Evolutionary conservation across 1,284 basidiomycete species (phyloP).

Genomic region (Apiotrichum domesticum): DNA sequence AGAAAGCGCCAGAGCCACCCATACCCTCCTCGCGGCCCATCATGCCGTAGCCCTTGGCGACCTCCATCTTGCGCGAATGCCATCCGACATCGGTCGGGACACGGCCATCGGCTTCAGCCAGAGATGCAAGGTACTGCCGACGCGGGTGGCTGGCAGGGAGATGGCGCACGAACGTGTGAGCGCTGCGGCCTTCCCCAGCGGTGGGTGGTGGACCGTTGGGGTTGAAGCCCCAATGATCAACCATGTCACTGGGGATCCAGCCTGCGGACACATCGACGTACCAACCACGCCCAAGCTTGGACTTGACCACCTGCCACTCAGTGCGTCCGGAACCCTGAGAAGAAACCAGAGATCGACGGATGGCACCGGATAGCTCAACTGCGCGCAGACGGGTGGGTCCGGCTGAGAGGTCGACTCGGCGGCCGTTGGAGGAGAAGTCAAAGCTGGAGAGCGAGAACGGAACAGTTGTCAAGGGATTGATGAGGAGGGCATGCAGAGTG

Average conservation of each 20-base stretch:
- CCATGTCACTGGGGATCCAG: constrained; percentile 53
- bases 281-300: constrained; percentile 92
- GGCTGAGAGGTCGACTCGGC: constrained; percentile 40
- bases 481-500: constrained; percentile 54
- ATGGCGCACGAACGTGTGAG: constrained; percentile 34
- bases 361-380: constrained; percentile 72
- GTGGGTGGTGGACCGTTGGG: not conserved
- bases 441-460: constrained; percentile 57
- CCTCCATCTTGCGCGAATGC: constrained; percentile 97
- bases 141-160: constrained; percentile 55
- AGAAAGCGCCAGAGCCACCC: constrained; percentile 88
- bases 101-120: constrained; percentile 79
- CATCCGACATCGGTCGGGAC: constrained; percentile 86
- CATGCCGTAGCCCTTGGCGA: constrained; percentile 82
- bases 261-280: constrained; percentile 83
- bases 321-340: constrained; percentile 53
- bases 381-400: constrained; percentile 75
- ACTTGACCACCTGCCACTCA: constrained; percentile 76
- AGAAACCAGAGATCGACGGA: constrained; percentile 53
- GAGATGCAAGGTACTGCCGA: constrained; percentile 59
- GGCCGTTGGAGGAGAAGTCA: constrained; percentile 25
- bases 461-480: constrained; percentile 70
- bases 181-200: constrained; percentile 3
- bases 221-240: constrained; percentile 12
- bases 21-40: constrained; percentile 84